These are phyloP conservation scores for Myriangium duriaei DNA, from an alignment of 2,329 filamentous ascomycete species.

Conservation along the genomic window DNA sequence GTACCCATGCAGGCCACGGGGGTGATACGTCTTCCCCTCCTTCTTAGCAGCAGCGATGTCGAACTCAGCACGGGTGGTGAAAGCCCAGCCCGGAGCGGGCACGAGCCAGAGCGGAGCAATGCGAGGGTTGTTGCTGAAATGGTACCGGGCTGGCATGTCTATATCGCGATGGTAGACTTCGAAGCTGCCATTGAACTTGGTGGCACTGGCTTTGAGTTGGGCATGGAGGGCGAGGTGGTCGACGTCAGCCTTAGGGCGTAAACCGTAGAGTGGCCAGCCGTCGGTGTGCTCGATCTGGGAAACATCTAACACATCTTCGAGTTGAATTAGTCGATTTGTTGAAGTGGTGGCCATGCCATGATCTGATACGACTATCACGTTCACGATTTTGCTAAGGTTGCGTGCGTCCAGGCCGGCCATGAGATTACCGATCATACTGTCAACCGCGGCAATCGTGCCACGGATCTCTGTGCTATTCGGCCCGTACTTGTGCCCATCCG, in stretches of 20 bases:
- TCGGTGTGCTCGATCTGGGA: slow-evolving; percentile 70
- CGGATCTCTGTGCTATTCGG: slow-evolving; percentile 91
- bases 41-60: slow-evolving; percentile 55
- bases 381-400: slow-evolving; percentile 81
- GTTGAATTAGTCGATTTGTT: slow-evolving; percentile 63
- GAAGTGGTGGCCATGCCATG: slow-evolving; percentile 97
- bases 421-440: slow-evolving; percentile 66
- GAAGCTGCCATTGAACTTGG: slow-evolving; percentile 53
- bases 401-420: slow-evolving; percentile 65
- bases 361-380: slow-evolving; percentile 90
- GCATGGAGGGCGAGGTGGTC: slow-evolving; percentile 59
- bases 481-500: slow-evolving; percentile 74
- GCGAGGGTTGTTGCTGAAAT: slow-evolving; percentile 75
- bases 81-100: slow-evolving; percentile 83
- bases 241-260: slow-evolving; percentile 60
- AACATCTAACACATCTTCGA: slow-evolving; percentile 78
- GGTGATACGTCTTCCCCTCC: slow-evolving; percentile 58
- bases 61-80: slow-evolving; percentile 70
- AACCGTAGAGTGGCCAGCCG: slow-evolving; percentile 85
- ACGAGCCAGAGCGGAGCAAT: slow-evolving; percentile 95
- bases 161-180: slow-evolving; percentile 78
- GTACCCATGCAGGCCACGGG: slow-evolving; percentile 81
- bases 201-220: slow-evolving; percentile 41
- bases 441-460: slow-evolving; percentile 63
- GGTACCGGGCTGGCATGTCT: slow-evolving; percentile 85